These are phyloP conservation scores for Colletotrichum chlorophyti DNA, from an alignment of 2,329 filamentous ascomycete genomes.

Conservation along the genomic window DNA sequence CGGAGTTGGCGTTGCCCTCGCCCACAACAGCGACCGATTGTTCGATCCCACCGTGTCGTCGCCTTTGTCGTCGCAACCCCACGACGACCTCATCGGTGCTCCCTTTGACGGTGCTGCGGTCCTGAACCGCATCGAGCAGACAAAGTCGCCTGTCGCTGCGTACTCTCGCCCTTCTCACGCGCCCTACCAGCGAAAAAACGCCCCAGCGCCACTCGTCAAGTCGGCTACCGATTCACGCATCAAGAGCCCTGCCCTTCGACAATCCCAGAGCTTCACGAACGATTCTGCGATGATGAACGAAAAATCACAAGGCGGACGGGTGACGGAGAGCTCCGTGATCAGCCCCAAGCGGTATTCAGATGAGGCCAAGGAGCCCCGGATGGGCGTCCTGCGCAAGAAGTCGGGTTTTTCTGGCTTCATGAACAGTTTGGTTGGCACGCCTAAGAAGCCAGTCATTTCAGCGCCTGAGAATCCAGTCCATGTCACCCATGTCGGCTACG, in stretches of 20 bases:
- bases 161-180: slow-evolving; percentile 31
- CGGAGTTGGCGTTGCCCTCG: slow-evolving; percentile 26
- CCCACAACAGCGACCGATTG: slow-evolving; percentile 35
- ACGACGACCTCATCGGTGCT: slow-evolving; percentile 69
- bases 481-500: slow-evolving; percentile 96
- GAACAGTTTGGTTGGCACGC: slow-evolving; percentile 82
- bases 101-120: slow-evolving; percentile 71
- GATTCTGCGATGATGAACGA: slow-evolving; percentile 58
- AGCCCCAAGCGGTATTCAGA: slow-evolving; percentile 80
- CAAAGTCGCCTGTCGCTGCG: slow-evolving; percentile 43
- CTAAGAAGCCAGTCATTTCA: slow-evolving; percentile 93
- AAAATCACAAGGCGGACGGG: slow-evolving; percentile 42
- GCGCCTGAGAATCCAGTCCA: slow-evolving; percentile 97
- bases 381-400: slow-evolving; percentile 76
- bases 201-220: slow-evolving; percentile 48
- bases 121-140: slow-evolving; percentile 65
- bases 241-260: slow-evolving; percentile 64
- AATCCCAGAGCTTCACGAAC: slow-evolving; percentile 70
- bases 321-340: slow-evolving; percentile 51
- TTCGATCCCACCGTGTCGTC: slow-evolving; percentile 44
- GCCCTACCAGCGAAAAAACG: slow-evolving; percentile 37
- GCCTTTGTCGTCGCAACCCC: slow-evolving; percentile 40
- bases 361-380: slow-evolving; percentile 71
- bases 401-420: slow-evolving; percentile 88
- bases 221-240: slow-evolving; percentile 61